Evolutionary conservation across 129 eudicot genomes (phyloP).

Genomic region (Deinandra increscens): DNA sequence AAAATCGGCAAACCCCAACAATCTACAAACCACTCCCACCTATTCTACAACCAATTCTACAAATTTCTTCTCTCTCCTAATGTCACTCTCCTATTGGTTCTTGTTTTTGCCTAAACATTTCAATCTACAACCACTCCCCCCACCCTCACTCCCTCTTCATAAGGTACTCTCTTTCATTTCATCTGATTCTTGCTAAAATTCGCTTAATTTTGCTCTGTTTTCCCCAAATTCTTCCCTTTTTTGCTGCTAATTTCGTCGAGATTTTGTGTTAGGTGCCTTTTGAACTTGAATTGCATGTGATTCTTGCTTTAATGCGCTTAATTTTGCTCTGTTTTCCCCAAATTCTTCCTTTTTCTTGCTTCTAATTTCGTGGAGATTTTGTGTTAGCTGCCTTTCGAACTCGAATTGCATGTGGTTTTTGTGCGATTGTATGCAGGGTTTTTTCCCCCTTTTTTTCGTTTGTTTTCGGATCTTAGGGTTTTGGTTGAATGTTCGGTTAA

Average conservation of each 20-base stretch:
- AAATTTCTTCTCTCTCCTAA: too few species aligned
- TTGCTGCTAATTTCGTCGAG: conserved; percentile 1
- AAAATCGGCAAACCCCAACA: too few species aligned
- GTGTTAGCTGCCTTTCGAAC: background rate
- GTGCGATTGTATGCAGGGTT: background rate
- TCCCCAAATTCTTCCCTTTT: background rate
- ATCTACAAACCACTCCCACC: too few species aligned
- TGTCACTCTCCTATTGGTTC: too few species aligned
- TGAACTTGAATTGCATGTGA: conserved; percentile 28
- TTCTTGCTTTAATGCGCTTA: background rate
- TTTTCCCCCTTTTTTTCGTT: too few species aligned
- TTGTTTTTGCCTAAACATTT: too few species aligned
- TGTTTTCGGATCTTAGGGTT: conserved; percentile 32
- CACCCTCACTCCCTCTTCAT: too few species aligned
- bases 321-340: conserved; percentile 1
- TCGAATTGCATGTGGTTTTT: conserved; percentile 22
- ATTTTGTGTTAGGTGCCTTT: background rate
- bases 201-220: background rate
- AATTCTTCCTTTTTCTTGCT: background rate
- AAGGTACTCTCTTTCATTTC: conserved; percentile 25
- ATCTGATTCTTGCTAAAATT: conserved; percentile 4
- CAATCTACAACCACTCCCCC: too few species aligned
- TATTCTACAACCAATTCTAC: too few species aligned
- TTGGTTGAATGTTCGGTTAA: conserved; percentile 2
- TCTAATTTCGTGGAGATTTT: background rate